Percentiles rank a stretch among this genome's conserved stretches.
Evolutionary conservation across 1,284 basidiomycete genomes (phyloP).

Genomic region (Cryptococcus jaspeensis): DNA sequence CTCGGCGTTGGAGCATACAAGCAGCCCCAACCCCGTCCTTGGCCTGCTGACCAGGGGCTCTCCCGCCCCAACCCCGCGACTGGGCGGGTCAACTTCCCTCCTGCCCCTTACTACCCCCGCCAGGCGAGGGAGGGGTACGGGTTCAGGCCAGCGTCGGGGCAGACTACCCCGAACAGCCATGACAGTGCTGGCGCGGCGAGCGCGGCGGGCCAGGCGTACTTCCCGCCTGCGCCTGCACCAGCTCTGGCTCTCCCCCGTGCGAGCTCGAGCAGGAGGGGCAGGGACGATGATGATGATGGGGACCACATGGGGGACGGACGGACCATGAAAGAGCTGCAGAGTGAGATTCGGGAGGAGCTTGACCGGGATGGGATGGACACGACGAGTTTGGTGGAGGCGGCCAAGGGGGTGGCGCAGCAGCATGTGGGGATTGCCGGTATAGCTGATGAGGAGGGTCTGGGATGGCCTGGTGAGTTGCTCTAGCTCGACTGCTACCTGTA

Average conservation of each 20-base stretch:
- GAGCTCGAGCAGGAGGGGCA: constrained; percentile 6
- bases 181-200: neutral
- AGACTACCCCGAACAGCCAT: constrained; percentile 56
- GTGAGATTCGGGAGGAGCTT: constrained; percentile 29
- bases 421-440: constrained; percentile 52
- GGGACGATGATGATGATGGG: constrained; percentile 28
- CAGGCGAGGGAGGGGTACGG: constrained; percentile 68
- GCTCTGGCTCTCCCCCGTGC: constrained; percentile 4
- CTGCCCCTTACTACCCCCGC: constrained; percentile 9
- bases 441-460: constrained; percentile 81
- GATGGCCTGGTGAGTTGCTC: constrained; percentile 77
- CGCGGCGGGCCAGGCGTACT: constrained; percentile 1
- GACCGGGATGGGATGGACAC: constrained; percentile 23
- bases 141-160: constrained; percentile 67
- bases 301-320: constrained; percentile 35
- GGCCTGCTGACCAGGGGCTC: constrained; percentile 12
- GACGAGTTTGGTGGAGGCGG: constrained; percentile 14
- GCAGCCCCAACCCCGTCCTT: constrained; percentile 5
- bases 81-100: constrained; percentile 9
- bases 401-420: constrained; percentile 10
- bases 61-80: constrained; percentile 11
- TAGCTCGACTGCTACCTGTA: neutral
- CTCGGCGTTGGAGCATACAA: no score
- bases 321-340: constrained; percentile 27
- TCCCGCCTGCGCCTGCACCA: neutral